Conservation (phyloP, 148 eudicot species). For the Rhododendron ovatum region DNA sequence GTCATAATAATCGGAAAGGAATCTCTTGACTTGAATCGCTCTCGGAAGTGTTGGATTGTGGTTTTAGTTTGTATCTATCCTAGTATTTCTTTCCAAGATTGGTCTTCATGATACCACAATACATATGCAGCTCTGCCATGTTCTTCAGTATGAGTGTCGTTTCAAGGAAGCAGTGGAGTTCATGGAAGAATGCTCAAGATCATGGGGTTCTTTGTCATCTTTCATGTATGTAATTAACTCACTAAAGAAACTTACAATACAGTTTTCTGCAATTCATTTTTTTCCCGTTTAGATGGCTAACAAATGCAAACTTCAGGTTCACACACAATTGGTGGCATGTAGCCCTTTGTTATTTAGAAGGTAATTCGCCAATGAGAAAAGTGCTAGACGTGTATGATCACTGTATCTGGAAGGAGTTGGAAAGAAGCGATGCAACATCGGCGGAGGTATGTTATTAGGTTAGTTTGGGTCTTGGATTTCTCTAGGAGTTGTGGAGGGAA, state of each 20-base stretch:
- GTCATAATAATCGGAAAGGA: background rate
- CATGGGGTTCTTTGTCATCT: slow-evolving; percentile 65
- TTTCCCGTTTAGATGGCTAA: background rate
- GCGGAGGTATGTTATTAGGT: slow-evolving; percentile 50
- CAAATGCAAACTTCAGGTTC: slow-evolving; percentile 39
- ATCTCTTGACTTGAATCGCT: background rate
- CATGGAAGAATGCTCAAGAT: slow-evolving; percentile 68
- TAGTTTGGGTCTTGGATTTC: background rate
- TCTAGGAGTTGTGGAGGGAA: background rate
- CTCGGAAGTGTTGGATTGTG: background rate
- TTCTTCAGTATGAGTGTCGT: slow-evolving; percentile 67
- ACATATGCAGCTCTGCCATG: slow-evolving; percentile 76
- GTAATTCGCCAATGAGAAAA: slow-evolving; percentile 48
- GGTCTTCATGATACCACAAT: slow-evolving; percentile 1
- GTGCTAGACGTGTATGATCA: slow-evolving; percentile 72
- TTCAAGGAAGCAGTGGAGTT: slow-evolving; percentile 80
- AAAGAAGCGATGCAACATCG: slow-evolving; percentile 53
- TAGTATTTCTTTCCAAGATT: slow-evolving; percentile 1
- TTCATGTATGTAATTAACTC: slow-evolving; percentile 49
- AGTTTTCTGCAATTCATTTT: background rate
- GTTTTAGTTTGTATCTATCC: background rate
- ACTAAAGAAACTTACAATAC: background rate
- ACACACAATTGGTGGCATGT: slow-evolving; percentile 99
- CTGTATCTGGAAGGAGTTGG: slow-evolving; percentile 61
- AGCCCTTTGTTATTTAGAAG: slow-evolving; percentile 90